Base-by-base conservation (phyloP, 139 green algal genomes). In the Chlamydomonas sp. region DNA sequence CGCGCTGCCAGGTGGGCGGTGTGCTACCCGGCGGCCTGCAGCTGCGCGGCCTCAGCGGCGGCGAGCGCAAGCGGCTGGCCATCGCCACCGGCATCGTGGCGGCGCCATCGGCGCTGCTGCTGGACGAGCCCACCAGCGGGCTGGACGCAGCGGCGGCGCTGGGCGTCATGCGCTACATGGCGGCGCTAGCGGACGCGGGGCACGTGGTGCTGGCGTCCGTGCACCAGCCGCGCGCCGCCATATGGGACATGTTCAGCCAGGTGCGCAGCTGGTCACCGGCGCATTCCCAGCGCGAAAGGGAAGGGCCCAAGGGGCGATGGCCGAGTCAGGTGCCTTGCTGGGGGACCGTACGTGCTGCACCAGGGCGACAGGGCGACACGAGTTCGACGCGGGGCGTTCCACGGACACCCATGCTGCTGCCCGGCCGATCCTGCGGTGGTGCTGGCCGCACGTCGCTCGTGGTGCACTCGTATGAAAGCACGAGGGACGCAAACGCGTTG, bases 81-180 rank as follows among this genome's bases (percentile, higher is more conserved):
- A 88, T 81, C 16, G 83, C 83, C 62, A 88, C 83, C 14, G 74
- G 84, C 66, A 84, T 89, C 59, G 76, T 98, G 57, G 86, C 84
- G 15, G 80, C 84, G 5, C 94, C 95, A 16, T 84, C 82, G 57
- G 74, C 95, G 49, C 78, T 97, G 18, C 94, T 96, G 68, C 61
- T 92, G 57, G 96, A 98, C 86, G 96, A 99, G 90, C 96, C 97
- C n/a, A 98, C 96, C 75, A 94, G 91, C 10, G 96, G 96, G 67
- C 78, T 91, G 61, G 83, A 89, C 78, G 67, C 71, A 17, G 63
- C 67, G 58, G 73, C 88, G 57, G 83, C 88, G 59, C 88, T 91
- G 88, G 73, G 76, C 63, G 83, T 89, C 60, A 89, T 85, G 69
- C 63, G 61, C 63, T 92, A 91, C 90, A 88, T 93, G 89, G 79